phyloP scores from a whole-genome alignment of 2,329 filamentous ascomycete genomes.

The Trichoderma semiorbis region DNA sequence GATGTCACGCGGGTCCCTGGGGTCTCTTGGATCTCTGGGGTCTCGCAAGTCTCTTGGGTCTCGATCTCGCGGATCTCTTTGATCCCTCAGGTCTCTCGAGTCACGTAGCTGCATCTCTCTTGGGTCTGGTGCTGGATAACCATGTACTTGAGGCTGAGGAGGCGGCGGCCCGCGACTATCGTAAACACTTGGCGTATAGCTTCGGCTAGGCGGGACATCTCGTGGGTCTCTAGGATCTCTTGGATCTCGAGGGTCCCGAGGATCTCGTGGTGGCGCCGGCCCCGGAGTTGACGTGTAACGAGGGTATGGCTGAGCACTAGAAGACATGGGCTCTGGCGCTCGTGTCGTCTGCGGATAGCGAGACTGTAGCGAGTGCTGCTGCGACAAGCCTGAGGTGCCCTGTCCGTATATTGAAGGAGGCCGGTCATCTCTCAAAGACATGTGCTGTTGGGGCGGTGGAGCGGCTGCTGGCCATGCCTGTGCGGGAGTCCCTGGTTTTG shows the following conservation, averaged over 20 bases:
- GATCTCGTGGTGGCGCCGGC: constrained; percentile 41
- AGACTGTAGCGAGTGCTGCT: constrained; percentile 36
- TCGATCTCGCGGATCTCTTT: constrained; percentile 27
- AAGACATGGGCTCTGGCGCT: constrained; percentile 40
- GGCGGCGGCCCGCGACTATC: constrained; percentile 41
- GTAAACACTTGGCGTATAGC: constrained; percentile 46
- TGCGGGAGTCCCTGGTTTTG: constrained; percentile 35
- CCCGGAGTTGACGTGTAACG: constrained; percentile 44
- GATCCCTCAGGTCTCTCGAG: constrained; percentile 33
- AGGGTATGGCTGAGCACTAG: constrained; percentile 39
- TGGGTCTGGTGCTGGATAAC: constrained; percentile 33
- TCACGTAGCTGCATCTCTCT: constrained; percentile 38
- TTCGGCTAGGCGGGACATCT: constrained; percentile 36
- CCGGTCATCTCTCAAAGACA: constrained; percentile 39
- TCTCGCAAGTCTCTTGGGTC: constrained; percentile 34
- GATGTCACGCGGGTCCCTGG: constrained; percentile 40
- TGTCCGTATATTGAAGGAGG: constrained; percentile 34
- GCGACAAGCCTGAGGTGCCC: constrained; percentile 25
- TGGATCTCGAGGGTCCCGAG: constrained; percentile 27
- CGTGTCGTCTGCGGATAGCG: constrained; percentile 41
- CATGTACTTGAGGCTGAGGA: constrained; percentile 27
- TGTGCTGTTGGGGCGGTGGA: constrained; percentile 32
- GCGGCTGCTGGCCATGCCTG: constrained; percentile 33
- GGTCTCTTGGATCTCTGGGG: constrained; percentile 34
- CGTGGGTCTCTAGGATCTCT: neutral